Conservation (phyloP, 306 rosid species). For the Pterocarpus santalinus region DNA sequence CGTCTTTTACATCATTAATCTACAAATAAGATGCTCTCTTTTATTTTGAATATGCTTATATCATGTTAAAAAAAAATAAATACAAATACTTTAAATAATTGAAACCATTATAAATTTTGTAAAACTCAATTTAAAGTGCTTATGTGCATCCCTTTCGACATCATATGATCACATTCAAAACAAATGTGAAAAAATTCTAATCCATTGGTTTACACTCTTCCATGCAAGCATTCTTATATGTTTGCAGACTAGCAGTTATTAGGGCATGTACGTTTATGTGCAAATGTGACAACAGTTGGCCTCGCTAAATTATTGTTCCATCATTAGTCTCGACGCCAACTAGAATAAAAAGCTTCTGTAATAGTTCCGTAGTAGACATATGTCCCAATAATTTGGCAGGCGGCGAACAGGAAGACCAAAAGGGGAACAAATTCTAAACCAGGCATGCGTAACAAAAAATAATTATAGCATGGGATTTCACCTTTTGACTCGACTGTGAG, state of each 20-base stretch:
- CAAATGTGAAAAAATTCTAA: too few species aligned
- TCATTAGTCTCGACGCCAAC: constrained; percentile 5
- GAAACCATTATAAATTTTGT: too few species aligned
- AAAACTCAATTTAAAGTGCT: too few species aligned
- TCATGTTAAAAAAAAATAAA: too few species aligned
- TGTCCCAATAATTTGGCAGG: neutral
- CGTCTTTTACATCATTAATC: too few species aligned
- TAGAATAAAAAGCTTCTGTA: neutral
- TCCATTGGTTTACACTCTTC: too few species aligned
- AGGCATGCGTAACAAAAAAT: constrained; percentile 1
- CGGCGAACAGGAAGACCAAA: neutral
- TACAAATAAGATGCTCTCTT: too few species aligned
- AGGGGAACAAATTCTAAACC: constrained; percentile 3
- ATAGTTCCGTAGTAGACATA: neutral
- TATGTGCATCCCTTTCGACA: too few species aligned
- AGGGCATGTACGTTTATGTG: neutral
- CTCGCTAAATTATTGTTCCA: neutral
- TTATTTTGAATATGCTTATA: too few species aligned
- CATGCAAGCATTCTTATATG: too few species aligned
- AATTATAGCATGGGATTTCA: constrained; percentile 31
- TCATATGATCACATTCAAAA: too few species aligned
- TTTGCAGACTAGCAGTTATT: neutral
- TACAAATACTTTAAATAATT: too few species aligned
- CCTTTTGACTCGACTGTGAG: constrained; percentile 42
- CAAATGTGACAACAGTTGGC: neutral